Percentiles rank a stretch among this genome's conserved stretches.
Conservation (phyloP, 2,329 filamentous ascomycete species). For the Exophiala dermatitidis region DNA sequence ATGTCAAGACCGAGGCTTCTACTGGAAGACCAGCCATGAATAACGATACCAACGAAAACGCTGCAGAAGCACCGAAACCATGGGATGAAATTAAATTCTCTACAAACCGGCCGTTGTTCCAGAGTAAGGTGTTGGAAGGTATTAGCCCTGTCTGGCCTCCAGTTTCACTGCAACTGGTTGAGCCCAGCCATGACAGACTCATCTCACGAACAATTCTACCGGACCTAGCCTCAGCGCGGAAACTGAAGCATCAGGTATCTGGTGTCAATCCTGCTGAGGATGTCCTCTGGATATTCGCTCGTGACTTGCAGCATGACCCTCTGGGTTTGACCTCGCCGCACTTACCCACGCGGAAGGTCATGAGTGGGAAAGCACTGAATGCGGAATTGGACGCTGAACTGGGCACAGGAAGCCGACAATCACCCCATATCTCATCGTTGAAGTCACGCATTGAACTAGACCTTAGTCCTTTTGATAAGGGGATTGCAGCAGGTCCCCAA, state of each 20-base stretch:
- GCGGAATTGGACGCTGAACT: not conserved
- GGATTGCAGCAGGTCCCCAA: conserved; percentile 59
- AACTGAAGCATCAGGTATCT: conserved; percentile 11
- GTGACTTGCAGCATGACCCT: not conserved
- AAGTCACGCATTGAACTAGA: conserved; percentile 45
- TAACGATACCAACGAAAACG: conserved; percentile 9
- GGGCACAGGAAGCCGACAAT: not conserved
- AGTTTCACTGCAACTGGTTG: conserved; percentile 13
- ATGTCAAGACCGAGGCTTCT: conserved; percentile 11
- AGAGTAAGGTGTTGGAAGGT: conserved; percentile 2
- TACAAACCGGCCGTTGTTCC: conserved; percentile 4
- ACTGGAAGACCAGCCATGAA: conserved; percentile 4
- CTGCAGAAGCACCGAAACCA: conserved; percentile 13
- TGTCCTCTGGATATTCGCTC: conserved; percentile 12
- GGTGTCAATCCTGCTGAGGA: conserved; percentile 12
- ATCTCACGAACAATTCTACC: not conserved
- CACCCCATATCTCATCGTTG: conserved; percentile 31
- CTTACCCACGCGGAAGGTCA: conserved; percentile 9
- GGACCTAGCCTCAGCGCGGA: not conserved
- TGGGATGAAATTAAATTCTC: conserved; percentile 25
- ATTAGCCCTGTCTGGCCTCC: conserved; percentile 22
- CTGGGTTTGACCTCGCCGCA: not conserved
- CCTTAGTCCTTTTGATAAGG: conserved; percentile 73
- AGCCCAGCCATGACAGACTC: not conserved
- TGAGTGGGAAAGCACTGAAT: conserved; percentile 13